phyloP scores from a whole-genome alignment of 495 filamentous ascomycete species.

The Xylona heveae region DNA sequence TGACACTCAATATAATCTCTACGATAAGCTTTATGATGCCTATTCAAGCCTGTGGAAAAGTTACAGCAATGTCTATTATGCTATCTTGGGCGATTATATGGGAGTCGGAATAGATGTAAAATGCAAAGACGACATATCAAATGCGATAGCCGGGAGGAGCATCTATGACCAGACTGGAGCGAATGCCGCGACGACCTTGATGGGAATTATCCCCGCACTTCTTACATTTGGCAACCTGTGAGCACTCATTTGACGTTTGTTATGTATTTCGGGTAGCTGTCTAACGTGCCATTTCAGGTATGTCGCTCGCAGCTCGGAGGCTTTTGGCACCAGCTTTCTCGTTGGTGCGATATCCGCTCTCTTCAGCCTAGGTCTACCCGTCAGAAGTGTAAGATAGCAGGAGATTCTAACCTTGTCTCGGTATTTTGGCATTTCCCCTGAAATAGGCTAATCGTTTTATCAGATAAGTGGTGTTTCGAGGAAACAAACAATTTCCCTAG shows the following conservation, averaged over 20 bases:
- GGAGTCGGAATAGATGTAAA: slow-evolving; percentile 4
- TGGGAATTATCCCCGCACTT: slow-evolving; percentile 9
- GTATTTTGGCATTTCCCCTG: too few species aligned
- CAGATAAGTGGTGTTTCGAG: too few species aligned
- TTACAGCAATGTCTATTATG: too few species aligned
- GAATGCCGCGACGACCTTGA: slow-evolving; percentile 7
- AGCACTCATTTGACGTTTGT: background rate
- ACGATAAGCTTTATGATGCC: too few species aligned
- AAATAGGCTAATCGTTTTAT: too few species aligned
- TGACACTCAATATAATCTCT: too few species aligned
- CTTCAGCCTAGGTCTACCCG: slow-evolving; percentile 8
- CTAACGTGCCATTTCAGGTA: slow-evolving; percentile 2
- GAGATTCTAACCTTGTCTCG: too few species aligned
- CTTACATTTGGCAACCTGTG: slow-evolving; percentile 9
- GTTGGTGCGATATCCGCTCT: slow-evolving; percentile 7
- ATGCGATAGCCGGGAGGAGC: slow-evolving; percentile 2
- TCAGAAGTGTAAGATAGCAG: slow-evolving; percentile 7
- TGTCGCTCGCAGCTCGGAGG: slow-evolving; percentile 10
- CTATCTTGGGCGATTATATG: slow-evolving; percentile 5
- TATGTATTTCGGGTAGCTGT: background rate
- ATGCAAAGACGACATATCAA: slow-evolving; percentile 4
- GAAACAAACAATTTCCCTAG: too few species aligned
- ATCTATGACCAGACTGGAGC: slow-evolving; percentile 8
- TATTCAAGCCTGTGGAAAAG: too few species aligned
- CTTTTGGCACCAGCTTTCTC: slow-evolving; percentile 6